Base-by-base conservation (phyloP, 768 basidiomycete genomes). In the Hypsizygus marmoreus region DNA sequence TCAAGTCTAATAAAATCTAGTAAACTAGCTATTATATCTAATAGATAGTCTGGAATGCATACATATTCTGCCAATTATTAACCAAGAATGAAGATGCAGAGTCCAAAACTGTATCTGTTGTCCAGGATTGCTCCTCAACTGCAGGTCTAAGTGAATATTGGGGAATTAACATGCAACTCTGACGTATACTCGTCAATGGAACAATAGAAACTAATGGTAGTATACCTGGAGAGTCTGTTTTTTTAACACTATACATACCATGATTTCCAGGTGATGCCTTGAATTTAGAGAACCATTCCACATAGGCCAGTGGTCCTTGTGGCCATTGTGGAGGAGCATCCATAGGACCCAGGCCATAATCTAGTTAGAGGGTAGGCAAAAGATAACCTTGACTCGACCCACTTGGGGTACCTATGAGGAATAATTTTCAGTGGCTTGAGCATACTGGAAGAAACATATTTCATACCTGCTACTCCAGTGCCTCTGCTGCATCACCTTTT, bases 381-480 rank as follows among this genome's bases (percentile, higher is more conserved):
- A 63, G 8, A 62, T 62, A 9, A 60, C 61, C 22, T 38, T 50
- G n/a, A 58, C 36, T 37, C 50, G 40, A 14, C 55, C 60, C 47
- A 54, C 37, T 14, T 49, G 49, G n/a, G 16, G 51, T 58, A 1
- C 53, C 56, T 58, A 47, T n/a, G 0, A 28, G 13, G 19, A 7
- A 34, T 5, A 39, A 16, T 10, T 40, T n/a, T 6, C 25, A 20
- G 3, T 13, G 9, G 32, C 5, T 17, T 31, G 33, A 29, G 29
- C 19, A 29, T 12, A 11, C 26, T 32, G 16, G 28, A 16, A 6
- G 29, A 45, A 32, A 33, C 20, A 32, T 42, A 55, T n/a, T n/a
- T n/a, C n/a, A n/a, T n/a, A n/a, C 58, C 58, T 43, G 41, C 41
- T 1, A 60, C 13, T n/a, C 56, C 53, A 26, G 62, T 62, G 53